These are phyloP conservation scores for Claviceps humidiphila DNA, from an alignment of 2,329 filamentous ascomycete species.

Conservation along the genomic window DNA sequence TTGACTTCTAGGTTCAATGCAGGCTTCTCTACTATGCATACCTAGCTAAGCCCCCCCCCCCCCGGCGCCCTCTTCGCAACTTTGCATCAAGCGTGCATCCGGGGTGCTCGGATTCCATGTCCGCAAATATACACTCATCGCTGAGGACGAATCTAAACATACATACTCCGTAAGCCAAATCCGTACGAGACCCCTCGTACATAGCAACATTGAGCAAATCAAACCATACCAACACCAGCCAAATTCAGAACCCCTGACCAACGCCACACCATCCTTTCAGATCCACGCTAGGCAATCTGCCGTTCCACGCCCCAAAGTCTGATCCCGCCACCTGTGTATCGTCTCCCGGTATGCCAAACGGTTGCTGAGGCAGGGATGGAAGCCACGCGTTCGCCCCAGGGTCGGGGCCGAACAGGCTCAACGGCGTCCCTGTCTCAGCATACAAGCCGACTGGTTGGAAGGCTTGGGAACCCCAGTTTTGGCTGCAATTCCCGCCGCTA, in stretches of 20 bases:
- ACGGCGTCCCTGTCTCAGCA: neutral
- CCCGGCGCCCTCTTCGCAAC: too few species aligned
- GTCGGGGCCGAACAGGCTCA: neutral
- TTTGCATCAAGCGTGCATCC: too few species aligned
- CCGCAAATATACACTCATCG: neutral
- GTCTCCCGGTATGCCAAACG: neutral
- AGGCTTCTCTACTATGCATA: too few species aligned
- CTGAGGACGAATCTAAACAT: too few species aligned
- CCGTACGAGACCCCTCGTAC: neutral
- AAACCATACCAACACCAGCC: neutral
- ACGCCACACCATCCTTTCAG: neutral
- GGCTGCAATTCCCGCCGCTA: neutral
- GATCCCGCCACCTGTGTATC: slow-evolving; percentile 2
- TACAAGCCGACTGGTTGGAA: neutral
- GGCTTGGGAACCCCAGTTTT: neutral
- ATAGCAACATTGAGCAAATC: neutral
- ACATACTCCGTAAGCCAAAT: too few species aligned
- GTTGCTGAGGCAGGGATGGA: neutral
- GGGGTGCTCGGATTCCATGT: neutral
- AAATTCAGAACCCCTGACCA: neutral
- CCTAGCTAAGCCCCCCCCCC: too few species aligned
- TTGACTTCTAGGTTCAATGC: too few species aligned
- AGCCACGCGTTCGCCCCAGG: neutral
- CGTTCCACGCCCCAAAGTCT: neutral
- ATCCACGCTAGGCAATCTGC: neutral